phyloP scores from a whole-genome alignment of 352 stramenopile genomes.

The Phytophthora nicotianae region DNA sequence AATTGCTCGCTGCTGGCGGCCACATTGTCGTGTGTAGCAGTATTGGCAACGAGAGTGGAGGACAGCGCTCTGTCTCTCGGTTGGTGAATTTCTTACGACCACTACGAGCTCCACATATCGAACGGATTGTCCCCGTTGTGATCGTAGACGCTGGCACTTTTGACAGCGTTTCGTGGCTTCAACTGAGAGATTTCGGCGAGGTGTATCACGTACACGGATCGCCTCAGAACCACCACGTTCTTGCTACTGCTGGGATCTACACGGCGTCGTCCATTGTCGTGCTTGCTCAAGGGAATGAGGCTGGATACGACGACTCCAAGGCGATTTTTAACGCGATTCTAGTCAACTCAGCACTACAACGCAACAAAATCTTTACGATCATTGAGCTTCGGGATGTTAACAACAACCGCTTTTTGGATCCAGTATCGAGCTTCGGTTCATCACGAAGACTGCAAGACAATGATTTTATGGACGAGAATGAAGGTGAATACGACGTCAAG shows the following conservation, averaged over 20 bases:
- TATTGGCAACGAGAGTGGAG: constrained; percentile 60
- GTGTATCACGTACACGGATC: constrained; percentile 85
- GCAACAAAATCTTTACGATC: constrained; percentile 81
- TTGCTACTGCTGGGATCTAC: constrained; percentile 80
- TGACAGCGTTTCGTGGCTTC: constrained; percentile 68
- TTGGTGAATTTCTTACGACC: constrained; percentile 81
- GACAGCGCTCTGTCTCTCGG: constrained; percentile 61
- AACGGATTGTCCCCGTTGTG: constrained; percentile 66
- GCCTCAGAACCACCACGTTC: constrained; percentile 71
- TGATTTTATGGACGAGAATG: constrained; percentile 21
- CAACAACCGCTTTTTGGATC: constrained; percentile 86
- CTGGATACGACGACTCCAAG: constrained; percentile 83
- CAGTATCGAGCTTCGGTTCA: constrained; percentile 67
- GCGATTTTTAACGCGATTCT: constrained; percentile 89
- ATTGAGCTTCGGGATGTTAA: constrained; percentile 85
- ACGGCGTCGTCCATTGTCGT: constrained; percentile 82
- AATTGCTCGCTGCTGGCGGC: constrained; percentile 51
- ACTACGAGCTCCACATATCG: constrained; percentile 73
- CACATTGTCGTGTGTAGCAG: constrained; percentile 89
- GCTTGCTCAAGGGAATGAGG: constrained; percentile 73
- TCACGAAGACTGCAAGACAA: constrained; percentile 17
- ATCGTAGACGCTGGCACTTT: constrained; percentile 78
- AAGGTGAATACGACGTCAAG: constrained; percentile 34
- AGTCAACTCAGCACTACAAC: constrained; percentile 71
- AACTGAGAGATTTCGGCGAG: constrained; percentile 66